These are phyloP conservation scores for Orbilia javanica DNA, from an alignment of 2,329 filamentous ascomycete species.

Conservation along the genomic window DNA sequence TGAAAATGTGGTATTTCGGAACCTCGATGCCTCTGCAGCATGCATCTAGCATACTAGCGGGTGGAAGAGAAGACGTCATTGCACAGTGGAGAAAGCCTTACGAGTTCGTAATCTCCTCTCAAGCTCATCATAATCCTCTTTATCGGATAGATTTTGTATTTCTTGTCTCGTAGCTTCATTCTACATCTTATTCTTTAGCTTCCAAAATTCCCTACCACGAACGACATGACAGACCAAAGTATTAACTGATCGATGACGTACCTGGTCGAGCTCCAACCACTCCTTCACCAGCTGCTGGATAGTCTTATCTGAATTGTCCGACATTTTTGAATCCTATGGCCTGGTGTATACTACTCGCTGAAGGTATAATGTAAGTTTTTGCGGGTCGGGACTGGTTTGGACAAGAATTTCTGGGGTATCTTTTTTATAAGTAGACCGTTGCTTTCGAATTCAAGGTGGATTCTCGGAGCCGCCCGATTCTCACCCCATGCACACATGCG, in stretches of 20 bases:
- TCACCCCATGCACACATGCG: not conserved
- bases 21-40: not conserved
- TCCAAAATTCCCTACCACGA: not conserved
- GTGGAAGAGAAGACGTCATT: not conserved
- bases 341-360: not conserved
- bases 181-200: constrained; percentile 44
- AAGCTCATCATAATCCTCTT: constrained; percentile 59
- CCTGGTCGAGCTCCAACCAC: constrained; percentile 62
- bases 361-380: not conserved
- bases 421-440: not conserved
- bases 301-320: constrained; percentile 23
- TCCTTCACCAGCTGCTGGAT: constrained; percentile 51
- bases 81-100: constrained; percentile 30
- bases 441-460: not conserved
- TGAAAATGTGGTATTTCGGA: constrained; percentile 38
- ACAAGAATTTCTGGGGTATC: constrained; percentile 6
- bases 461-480: constrained; percentile 46
- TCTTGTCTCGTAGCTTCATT: constrained; percentile 61
- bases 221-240: not conserved
- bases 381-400: not conserved
- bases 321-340: not conserved
- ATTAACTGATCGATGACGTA: constrained; percentile 27
- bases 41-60: not conserved
- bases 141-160: constrained; percentile 60
- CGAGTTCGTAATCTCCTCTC: constrained; percentile 60